phyloP scores from a whole-genome alignment of 768 basidiomycete species.

The Boletus coccyginus region DNA sequence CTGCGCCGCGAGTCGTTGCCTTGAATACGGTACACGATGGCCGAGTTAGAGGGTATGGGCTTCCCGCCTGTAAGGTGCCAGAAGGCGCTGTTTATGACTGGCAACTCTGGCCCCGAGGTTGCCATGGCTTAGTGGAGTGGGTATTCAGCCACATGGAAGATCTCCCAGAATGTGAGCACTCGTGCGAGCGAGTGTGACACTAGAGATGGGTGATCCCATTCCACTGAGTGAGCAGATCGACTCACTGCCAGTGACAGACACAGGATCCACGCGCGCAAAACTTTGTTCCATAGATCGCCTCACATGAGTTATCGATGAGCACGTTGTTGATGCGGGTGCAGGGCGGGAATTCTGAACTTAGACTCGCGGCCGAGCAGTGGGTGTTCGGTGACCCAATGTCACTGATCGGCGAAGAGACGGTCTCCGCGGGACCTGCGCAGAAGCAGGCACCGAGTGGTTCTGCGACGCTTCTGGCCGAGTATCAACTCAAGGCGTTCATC shows the following conservation, averaged over 20 bases:
- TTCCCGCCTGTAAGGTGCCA: constrained; percentile 85
- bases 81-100: constrained; percentile 88
- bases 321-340: constrained; percentile 23
- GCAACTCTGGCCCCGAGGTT: constrained; percentile 65
- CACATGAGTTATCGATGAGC: not conserved
- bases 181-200: not conserved
- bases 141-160: constrained; percentile 95
- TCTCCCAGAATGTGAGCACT: constrained; percentile 52
- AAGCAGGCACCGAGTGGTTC: constrained; percentile 40
- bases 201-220: constrained; percentile 88
- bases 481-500: no score
- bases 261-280: constrained; percentile 92
- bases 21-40: constrained; percentile 74
- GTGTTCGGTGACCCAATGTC: constrained; percentile 93
- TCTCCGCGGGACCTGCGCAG: constrained; percentile 19
- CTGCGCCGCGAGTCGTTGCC: constrained; percentile 41
- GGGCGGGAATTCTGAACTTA: constrained; percentile 62
- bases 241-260: constrained; percentile 73
- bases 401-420: constrained; percentile 48
- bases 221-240: constrained; percentile 50
- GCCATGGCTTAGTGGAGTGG: constrained; percentile 82
- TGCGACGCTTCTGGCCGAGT: constrained; percentile 59
- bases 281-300: constrained; percentile 65
- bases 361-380: constrained; percentile 84
- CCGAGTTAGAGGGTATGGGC: constrained; percentile 84